Evolutionary conservation across 495 filamentous ascomycete species (phyloP).

Genomic region (Aspergillus homomorphus): DNA sequence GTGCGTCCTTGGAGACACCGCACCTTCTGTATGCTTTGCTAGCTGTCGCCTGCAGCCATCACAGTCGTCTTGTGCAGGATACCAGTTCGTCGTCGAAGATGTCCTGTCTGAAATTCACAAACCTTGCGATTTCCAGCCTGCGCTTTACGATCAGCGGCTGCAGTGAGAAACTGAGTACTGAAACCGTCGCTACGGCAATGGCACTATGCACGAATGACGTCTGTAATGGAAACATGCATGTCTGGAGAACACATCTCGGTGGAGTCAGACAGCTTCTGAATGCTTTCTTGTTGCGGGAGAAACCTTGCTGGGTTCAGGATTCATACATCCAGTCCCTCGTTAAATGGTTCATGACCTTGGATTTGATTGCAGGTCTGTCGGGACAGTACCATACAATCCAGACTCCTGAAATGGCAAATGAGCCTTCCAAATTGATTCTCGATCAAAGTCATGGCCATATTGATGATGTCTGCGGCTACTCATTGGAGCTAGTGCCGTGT

Average conservation of each 20-base stretch:
- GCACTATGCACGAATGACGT: slow-evolving; percentile 37
- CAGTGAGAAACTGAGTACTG: slow-evolving; percentile 15
- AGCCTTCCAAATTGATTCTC: slow-evolving; percentile 7
- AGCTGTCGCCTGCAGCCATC: slow-evolving; percentile 29
- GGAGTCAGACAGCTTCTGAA: slow-evolving; percentile 26
- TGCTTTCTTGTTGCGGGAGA: slow-evolving; percentile 14
- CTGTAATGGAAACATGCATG: slow-evolving; percentile 33
- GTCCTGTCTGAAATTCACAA: slow-evolving; percentile 29
- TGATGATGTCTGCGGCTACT: slow-evolving; percentile 36
- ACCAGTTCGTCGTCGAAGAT: slow-evolving; percentile 9
- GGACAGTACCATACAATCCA: slow-evolving; percentile 9
- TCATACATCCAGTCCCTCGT: slow-evolving; percentile 23
- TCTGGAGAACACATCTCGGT: slow-evolving; percentile 28
- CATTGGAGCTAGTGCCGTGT: slow-evolving; percentile 26
- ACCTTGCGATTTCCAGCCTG: slow-evolving; percentile 28
- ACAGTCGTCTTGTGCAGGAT: slow-evolving; percentile 27
- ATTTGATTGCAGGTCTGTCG: slow-evolving; percentile 27
- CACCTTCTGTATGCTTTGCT: slow-evolving; percentile 33
- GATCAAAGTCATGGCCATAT: slow-evolving; percentile 5
- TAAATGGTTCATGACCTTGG: slow-evolving; percentile 34
- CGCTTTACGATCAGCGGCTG: slow-evolving; percentile 16
- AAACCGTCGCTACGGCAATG: slow-evolving; percentile 32
- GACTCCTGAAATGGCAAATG: neutral
- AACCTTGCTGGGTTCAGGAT: slow-evolving; percentile 6
- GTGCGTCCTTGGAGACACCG: slow-evolving; percentile 23